Conservation (phyloP, 805 yeast genomes). For the Sugiyamaella marilandica region DNA sequence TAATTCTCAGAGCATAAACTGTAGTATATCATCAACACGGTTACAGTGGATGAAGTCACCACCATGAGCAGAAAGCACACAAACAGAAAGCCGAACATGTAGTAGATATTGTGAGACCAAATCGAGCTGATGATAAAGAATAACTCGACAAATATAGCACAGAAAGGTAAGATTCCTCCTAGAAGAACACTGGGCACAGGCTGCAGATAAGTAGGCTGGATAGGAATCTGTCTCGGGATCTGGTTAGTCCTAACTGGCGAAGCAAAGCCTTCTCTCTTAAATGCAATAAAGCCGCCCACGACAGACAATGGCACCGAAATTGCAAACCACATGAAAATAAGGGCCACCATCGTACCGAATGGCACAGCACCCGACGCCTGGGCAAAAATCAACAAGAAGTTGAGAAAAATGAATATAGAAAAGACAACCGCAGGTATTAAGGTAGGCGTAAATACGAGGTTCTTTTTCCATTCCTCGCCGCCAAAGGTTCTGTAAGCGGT, state of each 20-base stretch:
- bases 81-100: slow-evolving; percentile 96
- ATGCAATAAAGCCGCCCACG: slow-evolving; percentile 75
- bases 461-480: slow-evolving; percentile 86
- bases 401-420: slow-evolving; percentile 58
- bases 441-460: slow-evolving; percentile 75
- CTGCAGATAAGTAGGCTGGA: slow-evolving; percentile 78
- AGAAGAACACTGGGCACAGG: slow-evolving; percentile 62
- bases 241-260: slow-evolving; percentile 90
- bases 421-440: slow-evolving; percentile 81
- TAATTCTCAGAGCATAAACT: slow-evolving; percentile 86
- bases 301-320: slow-evolving; percentile 81
- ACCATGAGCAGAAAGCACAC: slow-evolving; percentile 82
- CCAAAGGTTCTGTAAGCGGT: slow-evolving; percentile 82
- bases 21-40: slow-evolving; percentile 76
- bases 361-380: slow-evolving; percentile 95
- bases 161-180: slow-evolving; percentile 91
- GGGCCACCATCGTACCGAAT: slow-evolving; percentile 77
- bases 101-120: slow-evolving; percentile 91
- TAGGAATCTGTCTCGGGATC: slow-evolving; percentile 93
- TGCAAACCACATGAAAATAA: slow-evolving; percentile 77
- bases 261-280: slow-evolving; percentile 51
- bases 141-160: slow-evolving; percentile 91
- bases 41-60: slow-evolving; percentile 72
- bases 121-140: slow-evolving; percentile 85
- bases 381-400: slow-evolving; percentile 72